Percentiles rank a stretch among this genome's conserved stretches.
Conservation (phyloP, 2,329 filamentous ascomycete genomes). For the Botrytis elliptica region DNA sequence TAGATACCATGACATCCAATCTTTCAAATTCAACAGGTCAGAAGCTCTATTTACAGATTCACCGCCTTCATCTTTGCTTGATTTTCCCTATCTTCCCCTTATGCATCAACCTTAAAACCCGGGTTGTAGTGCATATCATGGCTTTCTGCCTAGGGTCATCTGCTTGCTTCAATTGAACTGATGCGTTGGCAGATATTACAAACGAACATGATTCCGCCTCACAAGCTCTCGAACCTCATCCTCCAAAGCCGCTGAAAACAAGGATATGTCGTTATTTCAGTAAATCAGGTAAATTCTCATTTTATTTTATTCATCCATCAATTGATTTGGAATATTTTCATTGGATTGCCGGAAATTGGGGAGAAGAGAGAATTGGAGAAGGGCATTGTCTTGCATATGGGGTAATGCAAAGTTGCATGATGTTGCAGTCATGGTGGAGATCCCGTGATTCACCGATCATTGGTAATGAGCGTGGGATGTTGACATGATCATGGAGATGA, state of each 20-base stretch:
- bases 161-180: constrained; percentile 29
- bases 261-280: constrained; percentile 38
- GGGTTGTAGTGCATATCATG: constrained; percentile 32
- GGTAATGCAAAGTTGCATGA: constrained; percentile 28
- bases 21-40: constrained; percentile 23
- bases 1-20: constrained; percentile 22
- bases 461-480: constrained; percentile 24
- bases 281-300: constrained; percentile 32
- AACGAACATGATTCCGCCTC: constrained; percentile 33
- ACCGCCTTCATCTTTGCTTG: constrained; percentile 21
- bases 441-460: constrained; percentile 35
- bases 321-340: constrained; percentile 34
- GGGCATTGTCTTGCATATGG: constrained; percentile 28
- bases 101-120: constrained; percentile 25
- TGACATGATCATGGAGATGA: constrained; percentile 5
- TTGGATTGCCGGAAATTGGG: constrained; percentile 28
- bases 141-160: constrained; percentile 27
- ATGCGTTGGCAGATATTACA: constrained; percentile 37
- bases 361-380: constrained; percentile 12
- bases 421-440: constrained; percentile 33
- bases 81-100: constrained; percentile 16
- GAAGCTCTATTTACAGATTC: constrained; percentile 24
- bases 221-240: constrained; percentile 23
- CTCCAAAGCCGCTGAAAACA: constrained; percentile 27
- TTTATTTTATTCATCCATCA: constrained; percentile 13